Conservation (phyloP, 2,329 filamentous ascomycete species). For the Aspergillus fischeri region DNA sequence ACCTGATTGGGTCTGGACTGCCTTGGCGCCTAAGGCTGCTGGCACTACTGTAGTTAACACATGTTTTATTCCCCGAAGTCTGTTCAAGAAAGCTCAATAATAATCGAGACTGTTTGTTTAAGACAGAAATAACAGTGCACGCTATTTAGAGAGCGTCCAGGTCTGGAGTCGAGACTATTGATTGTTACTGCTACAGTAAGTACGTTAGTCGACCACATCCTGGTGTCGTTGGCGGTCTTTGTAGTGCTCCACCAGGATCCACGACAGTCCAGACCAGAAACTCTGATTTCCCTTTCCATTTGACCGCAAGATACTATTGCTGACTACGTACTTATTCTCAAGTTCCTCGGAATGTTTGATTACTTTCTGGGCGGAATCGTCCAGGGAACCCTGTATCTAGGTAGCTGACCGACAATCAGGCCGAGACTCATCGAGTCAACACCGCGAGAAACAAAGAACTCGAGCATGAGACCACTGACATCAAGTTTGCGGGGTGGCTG, state of each 20-base stretch:
- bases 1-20: not conserved
- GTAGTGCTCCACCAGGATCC: not conserved
- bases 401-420: not conserved
- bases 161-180: too few species aligned
- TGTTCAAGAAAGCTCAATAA: too few species aligned
- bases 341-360: not conserved
- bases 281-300: not conserved
- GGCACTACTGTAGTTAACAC: too few species aligned
- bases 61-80: too few species aligned
- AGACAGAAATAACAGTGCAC: too few species aligned
- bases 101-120: too few species aligned
- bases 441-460: not conserved
- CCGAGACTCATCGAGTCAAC: not conserved
- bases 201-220: not conserved
- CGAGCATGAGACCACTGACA: not conserved
- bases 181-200: too few species aligned
- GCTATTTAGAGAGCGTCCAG: too few species aligned
- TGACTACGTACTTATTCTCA: not conserved
- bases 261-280: not conserved
- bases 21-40: not conserved
- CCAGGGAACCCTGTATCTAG: too few species aligned
- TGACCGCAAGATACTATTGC: not conserved
- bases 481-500: not conserved
- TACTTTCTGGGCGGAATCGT: not conserved
- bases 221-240: not conserved